These are phyloP conservation scores for Coemansia sp. DNA, from an alignment of 192 early-diverging fungal species.

Conservation along the genomic window DNA sequence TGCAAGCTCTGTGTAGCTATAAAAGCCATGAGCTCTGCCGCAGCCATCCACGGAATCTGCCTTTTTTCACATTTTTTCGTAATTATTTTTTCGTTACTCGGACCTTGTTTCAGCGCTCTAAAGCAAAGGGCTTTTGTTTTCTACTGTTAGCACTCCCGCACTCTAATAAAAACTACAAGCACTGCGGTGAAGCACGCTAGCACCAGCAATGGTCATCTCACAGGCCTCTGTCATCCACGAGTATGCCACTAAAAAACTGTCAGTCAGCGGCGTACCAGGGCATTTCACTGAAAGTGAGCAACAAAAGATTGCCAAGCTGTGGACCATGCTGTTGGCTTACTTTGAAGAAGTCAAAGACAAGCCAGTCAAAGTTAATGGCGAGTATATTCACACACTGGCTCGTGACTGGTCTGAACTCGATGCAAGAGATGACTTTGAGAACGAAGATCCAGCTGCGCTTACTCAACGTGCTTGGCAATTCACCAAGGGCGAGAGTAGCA, in stretches of 20 bases:
- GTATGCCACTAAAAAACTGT: conserved; percentile 19
- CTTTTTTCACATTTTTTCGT: not conserved
- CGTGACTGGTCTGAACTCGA: conserved; percentile 34
- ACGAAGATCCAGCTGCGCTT: conserved; percentile 15
- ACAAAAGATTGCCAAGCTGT: conserved; percentile 31
- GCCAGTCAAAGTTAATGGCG: conserved; percentile 22
- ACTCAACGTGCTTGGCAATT: conserved; percentile 40
- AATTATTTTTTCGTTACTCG: not conserved
- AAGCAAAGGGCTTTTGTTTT: not conserved
- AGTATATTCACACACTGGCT: conserved; percentile 17
- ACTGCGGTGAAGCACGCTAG: not conserved
- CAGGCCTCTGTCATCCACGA: conserved; percentile 38
- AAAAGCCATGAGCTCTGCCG: not conserved
- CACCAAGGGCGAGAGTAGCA: conserved; percentile 28
- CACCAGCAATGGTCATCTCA: conserved; percentile 30
- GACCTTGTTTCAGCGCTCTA: not conserved
- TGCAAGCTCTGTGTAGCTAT: not conserved
- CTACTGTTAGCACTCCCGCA: not conserved
- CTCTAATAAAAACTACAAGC: not conserved
- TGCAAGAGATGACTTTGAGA: conserved; percentile 6
- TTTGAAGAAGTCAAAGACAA: conserved; percentile 22
- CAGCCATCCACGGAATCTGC: not conserved
- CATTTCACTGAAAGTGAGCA: conserved; percentile 30
- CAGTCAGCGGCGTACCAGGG: conserved; percentile 18
- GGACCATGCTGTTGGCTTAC: conserved; percentile 29